Evolutionary conservation across 176 grass and related monocot genomes (phyloP), one percentile per base, ranked within the genome.

Genomic region (Cenchrus purpureus): DNA sequence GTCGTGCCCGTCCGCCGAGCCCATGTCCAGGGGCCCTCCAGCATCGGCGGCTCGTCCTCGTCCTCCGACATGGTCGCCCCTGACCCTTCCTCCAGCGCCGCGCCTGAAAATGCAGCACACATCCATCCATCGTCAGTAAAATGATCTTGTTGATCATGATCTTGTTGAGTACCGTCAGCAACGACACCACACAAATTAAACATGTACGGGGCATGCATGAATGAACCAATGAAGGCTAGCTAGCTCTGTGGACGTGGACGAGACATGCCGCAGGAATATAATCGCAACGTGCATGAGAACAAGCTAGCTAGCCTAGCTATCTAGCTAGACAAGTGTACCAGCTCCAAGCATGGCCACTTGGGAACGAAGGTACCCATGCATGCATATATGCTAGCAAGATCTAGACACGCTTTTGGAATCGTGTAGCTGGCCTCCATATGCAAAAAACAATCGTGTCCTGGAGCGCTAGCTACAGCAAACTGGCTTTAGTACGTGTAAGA

Each of bases 31-130:
- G 1, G 79, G 12, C 10, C 50, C 56, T 97, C 94, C 34, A 94
- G 82, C 71, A 97, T 73, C 53, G 65, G 93, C 45, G 84, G 75
- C 79, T 99, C 97, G 4, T 99, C 97, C 55, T 99, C 97, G 5
- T 99, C 97, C 81, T 99, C 97, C 31, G 94, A 99, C 97, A 99
- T 99, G 48, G 97, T 97, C 84, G 85, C 94, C 43, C 94, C 94
- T 16, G 69, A 57, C 20, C 97, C 97, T 88, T 99, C 97, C 87
- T 94, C 94, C 65, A 92, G 55, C 3, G 79, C 83, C 44, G 87
- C 88, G 64, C 97, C 97, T 99, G 81, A 42, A 82, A 1, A 22
- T 32, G 31, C 1, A 32, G 31, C 31, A 32, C 31, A 2, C 31
- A 32, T 32, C 1, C 12, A 73, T 72, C n/a, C n/a, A 8, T 40